Evolutionary conservation across 2,329 filamentous ascomycete genomes (phyloP).

Genomic region (Knoxdaviesia capensis): DNA sequence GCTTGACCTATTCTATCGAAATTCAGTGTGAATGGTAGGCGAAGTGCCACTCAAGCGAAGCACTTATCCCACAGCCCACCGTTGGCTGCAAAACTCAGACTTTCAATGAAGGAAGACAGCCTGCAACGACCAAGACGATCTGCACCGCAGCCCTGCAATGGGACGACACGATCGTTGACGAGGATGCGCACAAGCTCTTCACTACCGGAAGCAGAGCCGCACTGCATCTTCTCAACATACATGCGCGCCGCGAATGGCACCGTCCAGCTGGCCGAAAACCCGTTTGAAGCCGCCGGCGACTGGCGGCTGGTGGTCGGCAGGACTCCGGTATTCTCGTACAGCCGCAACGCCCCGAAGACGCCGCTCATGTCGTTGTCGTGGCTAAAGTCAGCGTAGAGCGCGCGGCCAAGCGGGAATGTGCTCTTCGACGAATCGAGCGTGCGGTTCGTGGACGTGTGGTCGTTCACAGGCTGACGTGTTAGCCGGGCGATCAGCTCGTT

Average conservation of each 20-base stretch:
- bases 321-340: constrained; percentile 47
- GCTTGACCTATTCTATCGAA: too few species aligned
- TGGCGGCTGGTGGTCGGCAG: constrained; percentile 30
- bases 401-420: constrained; percentile 53
- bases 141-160: constrained; percentile 46
- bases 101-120: constrained; percentile 50
- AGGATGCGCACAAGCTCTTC: constrained; percentile 62
- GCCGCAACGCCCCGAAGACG: constrained; percentile 55
- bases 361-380: constrained; percentile 78
- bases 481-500: constrained; percentile 76
- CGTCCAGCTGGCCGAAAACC: constrained; percentile 57
- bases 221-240: constrained; percentile 78
- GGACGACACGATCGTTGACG: constrained; percentile 67
- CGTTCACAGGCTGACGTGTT: constrained; percentile 45
- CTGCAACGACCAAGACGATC: constrained; percentile 54
- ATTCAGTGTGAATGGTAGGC: too few species aligned
- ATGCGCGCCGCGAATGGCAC: constrained; percentile 66
- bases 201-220: constrained; percentile 19
- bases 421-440: constrained; percentile 47
- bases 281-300: constrained; percentile 31
- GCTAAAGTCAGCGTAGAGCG: constrained; percentile 73
- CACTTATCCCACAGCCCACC: constrained; percentile 61
- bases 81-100: constrained; percentile 48
- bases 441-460: constrained; percentile 56
- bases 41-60: constrained; percentile 13